Percentiles rank a stretch among this genome's conserved stretches.
Evolutionary conservation across 441 rosid genomes (phyloP).

Genomic region (Aleurites moluccanus): DNA sequence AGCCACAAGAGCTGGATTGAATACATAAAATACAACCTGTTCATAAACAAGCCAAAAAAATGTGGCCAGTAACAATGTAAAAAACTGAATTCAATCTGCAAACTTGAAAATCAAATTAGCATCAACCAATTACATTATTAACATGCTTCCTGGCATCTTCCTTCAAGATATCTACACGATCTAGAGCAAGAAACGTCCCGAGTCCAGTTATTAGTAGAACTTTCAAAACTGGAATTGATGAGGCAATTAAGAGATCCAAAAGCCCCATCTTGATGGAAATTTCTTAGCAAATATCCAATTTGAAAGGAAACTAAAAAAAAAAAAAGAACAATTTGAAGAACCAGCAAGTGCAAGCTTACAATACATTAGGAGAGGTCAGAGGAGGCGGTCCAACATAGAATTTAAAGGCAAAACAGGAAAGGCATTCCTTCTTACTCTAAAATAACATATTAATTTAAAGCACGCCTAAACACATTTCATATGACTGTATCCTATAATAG

Average conservation of each 20-base stretch:
- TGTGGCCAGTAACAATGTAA: neutral
- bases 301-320: neutral
- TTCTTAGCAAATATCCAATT: neutral
- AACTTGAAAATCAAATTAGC: too few relatives aligned
- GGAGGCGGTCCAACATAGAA: neutral
- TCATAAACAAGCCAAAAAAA: neutral
- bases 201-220: slow-evolving; percentile 40
- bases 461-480: too few relatives aligned
- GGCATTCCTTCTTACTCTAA: neutral
- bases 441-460: neutral
- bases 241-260: slow-evolving; percentile 39
- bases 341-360: neutral
- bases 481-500: neutral
- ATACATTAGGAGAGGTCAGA: too few relatives aligned
- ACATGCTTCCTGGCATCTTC: slow-evolving; percentile 45
- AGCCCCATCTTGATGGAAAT: slow-evolving; percentile 33
- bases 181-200: slow-evolving; percentile 46
- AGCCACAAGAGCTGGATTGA: slow-evolving; percentile 52
- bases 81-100: too few relatives aligned
- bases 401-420: neutral
- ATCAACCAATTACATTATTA: slow-evolving; percentile 32
- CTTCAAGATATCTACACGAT: slow-evolving; percentile 40
- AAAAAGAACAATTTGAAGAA: neutral
- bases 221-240: slow-evolving; percentile 41
- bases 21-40: slow-evolving; percentile 58